phyloP scores from a whole-genome alignment of 176 grass and related monocot species.

The Raddia distichophylla region DNA sequence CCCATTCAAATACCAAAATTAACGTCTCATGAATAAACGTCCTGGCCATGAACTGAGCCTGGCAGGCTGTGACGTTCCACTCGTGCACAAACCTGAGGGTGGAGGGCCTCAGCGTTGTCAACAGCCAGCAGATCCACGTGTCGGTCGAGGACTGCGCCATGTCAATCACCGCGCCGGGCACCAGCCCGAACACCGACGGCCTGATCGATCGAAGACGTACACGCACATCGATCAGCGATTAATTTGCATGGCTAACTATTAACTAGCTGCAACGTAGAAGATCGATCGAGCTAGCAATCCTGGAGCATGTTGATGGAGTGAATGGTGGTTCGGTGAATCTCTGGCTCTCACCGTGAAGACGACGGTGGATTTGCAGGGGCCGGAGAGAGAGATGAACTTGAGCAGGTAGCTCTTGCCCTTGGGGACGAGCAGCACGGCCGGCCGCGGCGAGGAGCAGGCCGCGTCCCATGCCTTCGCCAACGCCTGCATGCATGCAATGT shows the following conservation, averaged over 20 bases:
- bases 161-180: conserved; percentile 33
- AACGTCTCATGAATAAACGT: not conserved
- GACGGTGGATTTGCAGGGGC: conserved; percentile 67
- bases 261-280: not conserved
- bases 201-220: conserved; percentile 1
- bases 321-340: not conserved
- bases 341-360: conserved; percentile 27
- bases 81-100: conserved; percentile 26
- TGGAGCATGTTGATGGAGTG: not conserved
- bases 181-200: conserved; percentile 52
- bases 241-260: not conserved
- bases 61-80: conserved; percentile 32
- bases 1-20: not conserved
- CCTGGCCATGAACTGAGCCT: not conserved
- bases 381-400: conserved; percentile 47
- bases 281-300: not conserved
- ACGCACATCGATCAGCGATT: too few relatives aligned
- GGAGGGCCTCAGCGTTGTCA: conserved; percentile 3
- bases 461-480: conserved; percentile 51
- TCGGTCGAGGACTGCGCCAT: conserved; percentile 45
- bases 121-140: conserved; percentile 61
- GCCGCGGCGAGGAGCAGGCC: conserved; percentile 56
- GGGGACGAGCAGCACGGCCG: conserved; percentile 61
- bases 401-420: conserved; percentile 56
- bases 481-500: conserved; percentile 20